A percentile compares a stretch with the other conserved stretches of the same genome.
These are phyloP conservation scores for Urostyla sp. DNA, from an alignment of 73 alveolate genomes.

Conservation along the genomic window DNA sequence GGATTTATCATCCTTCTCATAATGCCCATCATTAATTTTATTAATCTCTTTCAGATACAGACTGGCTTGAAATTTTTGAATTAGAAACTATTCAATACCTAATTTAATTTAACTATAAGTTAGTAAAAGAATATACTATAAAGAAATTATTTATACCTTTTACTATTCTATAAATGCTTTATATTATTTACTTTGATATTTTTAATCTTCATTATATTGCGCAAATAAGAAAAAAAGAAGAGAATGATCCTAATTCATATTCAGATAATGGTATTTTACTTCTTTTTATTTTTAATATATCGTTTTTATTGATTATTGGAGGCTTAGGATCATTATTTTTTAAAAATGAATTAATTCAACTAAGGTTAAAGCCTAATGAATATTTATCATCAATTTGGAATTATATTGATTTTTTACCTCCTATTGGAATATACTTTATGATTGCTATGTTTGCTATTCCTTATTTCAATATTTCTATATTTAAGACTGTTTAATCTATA, in stretches of 20 bases:
- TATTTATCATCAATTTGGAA: slow-evolving; percentile 50
- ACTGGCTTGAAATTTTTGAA: background rate
- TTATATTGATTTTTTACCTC: slow-evolving; percentile 52
- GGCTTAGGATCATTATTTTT: background rate
- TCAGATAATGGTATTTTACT: background rate
- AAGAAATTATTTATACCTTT: slow-evolving; percentile 36
- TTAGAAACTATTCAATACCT: slow-evolving; percentile 2
- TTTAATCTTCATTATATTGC: no score
- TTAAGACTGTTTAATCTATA: slow-evolving; percentile 10
- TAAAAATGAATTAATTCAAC: slow-evolving; percentile 30
- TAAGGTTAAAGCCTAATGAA: background rate
- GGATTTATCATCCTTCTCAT: background rate
- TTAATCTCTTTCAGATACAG: slow-evolving; percentile 12
- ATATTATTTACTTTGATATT: slow-evolving; percentile 6
- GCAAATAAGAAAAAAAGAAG: background rate
- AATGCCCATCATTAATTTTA: background rate
- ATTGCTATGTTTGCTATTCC: background rate
- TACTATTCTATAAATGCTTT: background rate
- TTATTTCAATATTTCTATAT: background rate
- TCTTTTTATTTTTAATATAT: slow-evolving; percentile 19
- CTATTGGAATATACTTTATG: background rate
- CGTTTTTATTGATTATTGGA: background rate
- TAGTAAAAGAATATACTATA: slow-evolving; percentile 12
- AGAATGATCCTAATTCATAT: background rate
- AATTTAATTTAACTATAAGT: slow-evolving; percentile 45